phyloP scores from a whole-genome alignment of 495 filamentous ascomycete genomes.

The Chaetomium cochliodes region DNA sequence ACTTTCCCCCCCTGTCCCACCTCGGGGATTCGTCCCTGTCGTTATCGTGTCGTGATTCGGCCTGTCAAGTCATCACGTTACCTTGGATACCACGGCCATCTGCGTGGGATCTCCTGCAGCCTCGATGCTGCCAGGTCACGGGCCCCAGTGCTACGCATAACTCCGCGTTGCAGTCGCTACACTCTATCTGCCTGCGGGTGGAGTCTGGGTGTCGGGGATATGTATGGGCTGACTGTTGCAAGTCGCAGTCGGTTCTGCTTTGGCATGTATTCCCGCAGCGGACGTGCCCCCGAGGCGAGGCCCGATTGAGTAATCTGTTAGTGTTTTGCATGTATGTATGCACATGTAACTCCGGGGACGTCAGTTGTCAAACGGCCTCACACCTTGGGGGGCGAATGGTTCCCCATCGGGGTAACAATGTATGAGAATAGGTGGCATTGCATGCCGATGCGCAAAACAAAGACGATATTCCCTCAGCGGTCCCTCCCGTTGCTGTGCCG shows the following conservation, averaged over 20 bases:
- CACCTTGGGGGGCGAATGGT: too few relatives aligned
- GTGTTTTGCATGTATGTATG: too few relatives aligned
- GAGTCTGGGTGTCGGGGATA: neutral
- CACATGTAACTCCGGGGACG: too few relatives aligned
- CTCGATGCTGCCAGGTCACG: neutral
- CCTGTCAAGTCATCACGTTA: too few relatives aligned
- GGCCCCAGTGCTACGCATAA: neutral
- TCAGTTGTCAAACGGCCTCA: too few relatives aligned
- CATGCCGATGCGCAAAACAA: neutral
- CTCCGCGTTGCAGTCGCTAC: neutral
- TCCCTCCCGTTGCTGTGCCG: constrained; percentile 4
- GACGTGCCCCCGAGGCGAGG: too few relatives aligned
- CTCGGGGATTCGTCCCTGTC: neutral
- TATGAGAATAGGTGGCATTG: neutral
- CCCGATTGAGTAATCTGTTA: too few relatives aligned
- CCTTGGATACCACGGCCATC: too few relatives aligned
- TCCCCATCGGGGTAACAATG: too few relatives aligned
- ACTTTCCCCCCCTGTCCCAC: neutral
- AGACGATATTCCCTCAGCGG: neutral
- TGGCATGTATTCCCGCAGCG: too few relatives aligned
- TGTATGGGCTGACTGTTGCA: neutral
- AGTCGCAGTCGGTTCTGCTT: neutral
- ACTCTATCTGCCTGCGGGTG: neutral
- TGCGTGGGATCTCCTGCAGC: neutral
- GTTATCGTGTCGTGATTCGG: too few relatives aligned